Evolutionary conservation across 2,329 filamentous ascomycete species (phyloP), one percentile per base, ranked within the genome.

Genomic region (Camillea tinctor): DNA sequence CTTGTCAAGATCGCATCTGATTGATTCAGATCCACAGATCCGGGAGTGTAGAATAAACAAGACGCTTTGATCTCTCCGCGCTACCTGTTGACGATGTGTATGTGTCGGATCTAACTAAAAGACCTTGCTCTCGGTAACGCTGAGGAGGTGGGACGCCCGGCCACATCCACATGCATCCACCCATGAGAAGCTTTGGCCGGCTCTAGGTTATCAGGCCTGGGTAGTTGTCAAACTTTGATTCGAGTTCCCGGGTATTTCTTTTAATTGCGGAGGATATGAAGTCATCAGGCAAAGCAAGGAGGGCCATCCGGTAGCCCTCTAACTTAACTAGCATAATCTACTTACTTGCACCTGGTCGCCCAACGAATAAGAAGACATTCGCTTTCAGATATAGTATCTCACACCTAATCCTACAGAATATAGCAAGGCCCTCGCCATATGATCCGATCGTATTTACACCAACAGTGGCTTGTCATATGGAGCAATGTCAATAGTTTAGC

Each of bases 141-240:
- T 55, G 21, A 54, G 36, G 36, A 30, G 36, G 48, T 55, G 26
- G 53, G 58, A 50, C 49, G 54, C 50, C 51, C 57, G 36, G n/a
- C n/a, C n/a, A n/a, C n/a, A n/a, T n/a, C 55, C 48, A 57, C 53
- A 56, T 21, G 50, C 52, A 57, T 36, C 49, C 50, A 53, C 26
- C 49, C 36, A 53, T 24, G 36, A 52, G 22, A 49, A 52, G 59
- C n/a, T n/a, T n/a, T n/a, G n/a, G n/a, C n/a, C n/a, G n/a, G n/a
- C n/a, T n/a, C n/a, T n/a, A n/a, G n/a, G n/a, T n/a, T n/a, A n/a
- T n/a, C n/a, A n/a, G n/a, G 4, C 21, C 22, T 49, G 6, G 26
- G 26, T 17, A 48, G 36, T 59, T 50, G 53, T 56, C 40, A 64
- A 59, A 64, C 55, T 48, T 63, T 50, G 49, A 50, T 50, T 50